Evolutionary conservation across 768 basidiomycete species (phyloP), one percentile per base, ranked within the genome.

Genomic region (Hebeloma cylindrosporum): DNA sequence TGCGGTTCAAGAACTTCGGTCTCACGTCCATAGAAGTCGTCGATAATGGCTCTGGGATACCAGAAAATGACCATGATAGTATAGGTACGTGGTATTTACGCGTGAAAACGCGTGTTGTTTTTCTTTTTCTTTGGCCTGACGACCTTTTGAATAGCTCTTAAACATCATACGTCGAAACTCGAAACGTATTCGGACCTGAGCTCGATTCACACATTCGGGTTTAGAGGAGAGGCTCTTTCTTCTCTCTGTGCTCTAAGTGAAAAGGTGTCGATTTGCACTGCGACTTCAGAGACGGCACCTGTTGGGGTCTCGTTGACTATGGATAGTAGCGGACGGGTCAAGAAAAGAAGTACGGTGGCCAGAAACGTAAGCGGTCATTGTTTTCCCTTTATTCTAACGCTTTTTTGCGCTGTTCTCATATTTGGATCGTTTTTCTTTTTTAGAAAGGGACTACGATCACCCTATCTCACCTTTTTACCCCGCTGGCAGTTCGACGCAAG

Each of bases 81-180:
- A 77, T 96, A 21, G 93, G 94, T 92, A 32, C 34, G 82, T 63
- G 1, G n/a, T 29, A 7, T 21, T 20, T 38, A 26, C 2, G 2
- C 18, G 26, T n/a, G 26, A 37, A 16, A 17, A 27, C 20, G 30
- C 36, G 29, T 39, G 9, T 20, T 13, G 17, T 35, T 16, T 40
- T 17, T 32, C 13, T n/a, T n/a, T n/a, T 17, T n/a, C 25, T 18
- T 38, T 4, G 5, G 22, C 21, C 25, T 47, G 18, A 50, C 50
- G 20, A 10, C 11, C 31, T 47, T 40, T 26, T 5, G 14, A 7
- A 17, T 45, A 94, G 94, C 82, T 1, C 68, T 94, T 47, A 97
- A 96, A 61, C 89, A 96, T 57, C 82, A 93, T 60, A 99, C 95
- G 0, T 97, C 95, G 5, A 99, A 99, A 63, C 71, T 99, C 0